These are phyloP conservation scores for Helicocarpus griseus DNA, from an alignment of 2,329 filamentous ascomycete genomes.

Conservation along the genomic window DNA sequence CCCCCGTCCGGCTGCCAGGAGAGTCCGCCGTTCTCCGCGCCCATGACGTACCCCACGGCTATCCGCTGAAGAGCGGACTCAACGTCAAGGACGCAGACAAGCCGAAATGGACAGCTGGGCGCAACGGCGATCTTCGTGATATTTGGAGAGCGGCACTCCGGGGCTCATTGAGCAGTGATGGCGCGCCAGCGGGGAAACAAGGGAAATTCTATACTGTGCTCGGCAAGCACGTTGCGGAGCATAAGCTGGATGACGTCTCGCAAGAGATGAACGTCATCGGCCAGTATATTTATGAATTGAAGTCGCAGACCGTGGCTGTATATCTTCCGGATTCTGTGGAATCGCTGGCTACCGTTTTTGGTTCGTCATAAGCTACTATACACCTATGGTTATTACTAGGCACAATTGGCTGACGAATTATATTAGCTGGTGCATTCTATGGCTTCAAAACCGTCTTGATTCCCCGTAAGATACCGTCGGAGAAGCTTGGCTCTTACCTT, in stretches of 20 bases:
- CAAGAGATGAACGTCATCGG: slow-evolving; percentile 84
- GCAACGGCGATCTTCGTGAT: slow-evolving; percentile 82
- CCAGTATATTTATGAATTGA: slow-evolving; percentile 60
- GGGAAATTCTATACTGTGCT: slow-evolving; percentile 70
- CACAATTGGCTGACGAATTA: slow-evolving; percentile 1
- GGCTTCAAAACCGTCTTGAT: slow-evolving; percentile 75
- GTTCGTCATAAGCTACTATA: slow-evolving; percentile 27
- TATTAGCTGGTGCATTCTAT: slow-evolving; percentile 75
- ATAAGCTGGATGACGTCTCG: slow-evolving; percentile 62
- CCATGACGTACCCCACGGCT: slow-evolving; percentile 76
- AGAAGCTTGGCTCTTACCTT: slow-evolving; percentile 62
- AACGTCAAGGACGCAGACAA: slow-evolving; percentile 72
- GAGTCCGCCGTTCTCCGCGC: slow-evolving; percentile 81
- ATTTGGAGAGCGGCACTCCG: slow-evolving; percentile 69
- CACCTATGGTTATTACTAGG: background rate
- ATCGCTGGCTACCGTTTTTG: slow-evolving; percentile 69
- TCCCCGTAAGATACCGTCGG: slow-evolving; percentile 66
- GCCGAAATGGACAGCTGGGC: slow-evolving; percentile 72
- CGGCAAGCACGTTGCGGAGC: slow-evolving; percentile 65
- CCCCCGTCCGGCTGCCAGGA: slow-evolving; percentile 69
- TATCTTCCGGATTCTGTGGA: slow-evolving; percentile 92
- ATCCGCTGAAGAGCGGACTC: slow-evolving; percentile 65
- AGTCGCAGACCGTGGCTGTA: slow-evolving; percentile 66
- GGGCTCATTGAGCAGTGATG: slow-evolving; percentile 55
- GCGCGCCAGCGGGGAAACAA: slow-evolving; percentile 48